Evolutionary conservation across 139 green algal species (phyloP), one percentile per base, ranked within the genome.

Genomic region (Diplosphaera chodatii): DNA sequence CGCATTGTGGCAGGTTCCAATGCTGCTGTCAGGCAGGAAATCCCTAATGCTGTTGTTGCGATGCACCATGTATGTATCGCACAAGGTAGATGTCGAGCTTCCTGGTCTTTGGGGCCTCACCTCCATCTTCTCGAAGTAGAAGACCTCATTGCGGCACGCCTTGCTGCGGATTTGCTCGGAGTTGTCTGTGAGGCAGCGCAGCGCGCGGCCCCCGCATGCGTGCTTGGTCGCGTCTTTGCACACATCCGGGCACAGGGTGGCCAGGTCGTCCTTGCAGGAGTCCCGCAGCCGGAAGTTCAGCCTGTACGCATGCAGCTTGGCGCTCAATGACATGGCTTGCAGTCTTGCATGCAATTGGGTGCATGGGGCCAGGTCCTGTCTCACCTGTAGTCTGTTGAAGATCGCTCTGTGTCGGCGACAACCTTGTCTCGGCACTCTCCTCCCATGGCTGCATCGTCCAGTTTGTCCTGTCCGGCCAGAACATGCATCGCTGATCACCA

Each of bases 111-210:
- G n/a, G n/a, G 84, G 65, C 20, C 67, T 34, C 25, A 86, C 88
- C 87, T 95, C 84, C 86, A 89, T 91, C 79, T 93, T 91, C 73
- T 91, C 77, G 66, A 93, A 92, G 73, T 91, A 89, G 62, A 90
- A 83, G 21, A 96, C 81, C 84, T 96, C 88, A 66, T 92, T 20
- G 37, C 37, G 32, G 84, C 91, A 97, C 2, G 77, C 77, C 30
- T 90, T 82, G 28, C 22, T 78, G n/a, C 68, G 80, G 32, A 97
- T 79, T 3, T 92, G 63, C 13, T 90, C 90, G 29, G 76, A 73
- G 56, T 91, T 88, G 27, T 95, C 84, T 3, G 79, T 87, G 72
- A 97, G 78, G 86, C 92, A 97, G 64, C 84, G 85, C 73, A 94
- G 85, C 63, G 96, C 40, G 29, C 73, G 83, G 48, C 91, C 91